Evolutionary conservation across 164 flowering plant genomes (phyloP), one percentile per base, ranked within the genome.

Genomic region (Macadamia tetraphylla): DNA sequence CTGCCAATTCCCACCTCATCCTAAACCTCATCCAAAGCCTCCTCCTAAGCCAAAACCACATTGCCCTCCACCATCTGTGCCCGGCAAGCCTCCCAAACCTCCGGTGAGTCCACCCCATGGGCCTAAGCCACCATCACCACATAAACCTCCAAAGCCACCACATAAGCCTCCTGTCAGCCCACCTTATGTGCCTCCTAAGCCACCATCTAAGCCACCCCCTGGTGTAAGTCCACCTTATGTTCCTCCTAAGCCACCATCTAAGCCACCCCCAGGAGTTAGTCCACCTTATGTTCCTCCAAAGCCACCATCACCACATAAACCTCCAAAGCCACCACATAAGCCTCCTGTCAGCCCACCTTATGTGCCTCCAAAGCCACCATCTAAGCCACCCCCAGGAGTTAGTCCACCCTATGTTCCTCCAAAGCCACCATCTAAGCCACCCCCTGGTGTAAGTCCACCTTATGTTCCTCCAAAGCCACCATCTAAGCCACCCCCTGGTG

Each of bases 1-100:
- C 58, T 82, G 83, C 48, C 75, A 79, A 17, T 69, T 63, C 48
- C 82, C 79, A 57, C 11, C 74, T 66, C 81, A 81, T 60, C 80
- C 81, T 29, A 67, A 73, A 40, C 73, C 79, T 48, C 79, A 75
- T 8, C 75, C 72, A 7, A 72, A 59, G 44, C 74, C 31, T 6
- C 67, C 72, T 3, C 73, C 73, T 23, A 17, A 35, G n/a, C 30
- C 40, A 2, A 18, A 29, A 30, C 73, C 64, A 0, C 29, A 59
- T 13, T 64, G 46, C 65, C 73, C 81, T 42, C 78, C 78, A 1
- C 52, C 53, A 7, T 62, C 57, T 0, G 23, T 23, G 23, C 23
- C 23, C 23, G 23, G 23, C 23, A 67, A 57, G 32, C 80, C 81
- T n/a, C 74, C 62, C 49, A 57, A 67, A n/a, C 76, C 82, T 9